phyloP scores from a whole-genome alignment of 2,329 filamentous ascomycete genomes.

The Clarireedia sp. region DNA sequence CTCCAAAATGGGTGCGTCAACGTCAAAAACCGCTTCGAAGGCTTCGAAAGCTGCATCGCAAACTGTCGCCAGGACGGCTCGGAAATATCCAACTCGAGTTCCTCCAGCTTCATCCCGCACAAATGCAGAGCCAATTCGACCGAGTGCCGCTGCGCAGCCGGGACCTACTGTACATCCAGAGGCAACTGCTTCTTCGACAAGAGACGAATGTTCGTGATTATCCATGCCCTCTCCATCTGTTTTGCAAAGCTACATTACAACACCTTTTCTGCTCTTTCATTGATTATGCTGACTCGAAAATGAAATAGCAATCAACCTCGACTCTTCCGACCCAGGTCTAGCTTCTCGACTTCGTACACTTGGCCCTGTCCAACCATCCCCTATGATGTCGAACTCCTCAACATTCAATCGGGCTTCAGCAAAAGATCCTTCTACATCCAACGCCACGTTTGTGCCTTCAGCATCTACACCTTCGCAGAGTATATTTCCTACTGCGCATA shows the following conservation, averaged over 20 bases:
- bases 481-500: constrained; percentile 17
- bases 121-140: constrained; percentile 5
- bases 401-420: constrained; percentile 17
- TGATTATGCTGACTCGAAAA: not conserved
- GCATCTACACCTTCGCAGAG: constrained; percentile 19
- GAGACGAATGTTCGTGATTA: constrained; percentile 9
- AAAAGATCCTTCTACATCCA: constrained; percentile 3
- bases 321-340: constrained; percentile 16
- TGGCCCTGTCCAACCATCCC: constrained; percentile 25
- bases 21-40: constrained; percentile 22
- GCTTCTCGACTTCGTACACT: constrained; percentile 21
- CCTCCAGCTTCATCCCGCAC: constrained; percentile 14
- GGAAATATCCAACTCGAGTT: constrained; percentile 27
- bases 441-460: constrained; percentile 16
- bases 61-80: constrained; percentile 14
- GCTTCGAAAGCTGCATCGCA: constrained; percentile 16
- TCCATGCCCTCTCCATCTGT: not conserved
- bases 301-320: constrained; percentile 10
- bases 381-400: constrained; percentile 24
- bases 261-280: not conserved
- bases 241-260: not conserved
- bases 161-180: constrained; percentile 14
- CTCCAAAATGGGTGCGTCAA: constrained; percentile 21
- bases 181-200: not conserved
- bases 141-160: constrained; percentile 5